Percentiles rank a stretch among this genome's conserved stretches.
Evolutionary conservation across 2,329 filamentous ascomycete species (phyloP).

Genomic region (Iodosphaeria phyllophila): DNA sequence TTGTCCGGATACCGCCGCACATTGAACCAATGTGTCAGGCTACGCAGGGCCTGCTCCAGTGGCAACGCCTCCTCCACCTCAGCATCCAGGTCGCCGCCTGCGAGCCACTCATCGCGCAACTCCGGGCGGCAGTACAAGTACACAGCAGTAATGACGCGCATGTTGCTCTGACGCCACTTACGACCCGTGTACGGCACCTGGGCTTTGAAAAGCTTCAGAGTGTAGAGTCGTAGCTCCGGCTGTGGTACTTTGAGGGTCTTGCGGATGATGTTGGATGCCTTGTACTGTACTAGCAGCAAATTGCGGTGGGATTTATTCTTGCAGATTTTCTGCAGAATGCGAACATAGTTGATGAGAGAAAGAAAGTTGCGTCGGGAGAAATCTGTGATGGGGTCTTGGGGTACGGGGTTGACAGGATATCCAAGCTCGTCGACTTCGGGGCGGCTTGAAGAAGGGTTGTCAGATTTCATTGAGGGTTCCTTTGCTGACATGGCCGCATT

Average conservation of each 20-base stretch:
- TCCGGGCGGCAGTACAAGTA: constrained; percentile 89
- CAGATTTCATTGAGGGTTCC: constrained; percentile 12
- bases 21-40: constrained; percentile 90
- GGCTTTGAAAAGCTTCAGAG: constrained; percentile 94
- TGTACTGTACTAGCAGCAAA: constrained; percentile 85
- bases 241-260: constrained; percentile 87
- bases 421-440: constrained; percentile 74
- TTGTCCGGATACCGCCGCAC: constrained; percentile 63
- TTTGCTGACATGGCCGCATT: constrained; percentile 9
- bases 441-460: constrained; percentile 18
- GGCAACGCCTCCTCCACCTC: constrained; percentile 88
- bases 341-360: constrained; percentile 83
- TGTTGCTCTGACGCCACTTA: constrained; percentile 96
- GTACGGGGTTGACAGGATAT: constrained; percentile 53
- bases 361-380: constrained; percentile 94
- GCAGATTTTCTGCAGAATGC: constrained; percentile 94
- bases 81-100: constrained; percentile 76
- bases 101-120: constrained; percentile 85
- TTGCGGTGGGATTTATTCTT: constrained; percentile 92
- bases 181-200: constrained; percentile 96
- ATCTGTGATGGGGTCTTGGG: constrained; percentile 61
- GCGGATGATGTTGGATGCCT: constrained; percentile 77
- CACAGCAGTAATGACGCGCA: constrained; percentile 95
- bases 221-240: constrained; percentile 73
- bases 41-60: constrained; percentile 75